Percentiles rank a stretch among this genome's conserved stretches.
Evolutionary conservation across 345 rosid genomes (phyloP).

Genomic region (Hypericum perforatum): DNA sequence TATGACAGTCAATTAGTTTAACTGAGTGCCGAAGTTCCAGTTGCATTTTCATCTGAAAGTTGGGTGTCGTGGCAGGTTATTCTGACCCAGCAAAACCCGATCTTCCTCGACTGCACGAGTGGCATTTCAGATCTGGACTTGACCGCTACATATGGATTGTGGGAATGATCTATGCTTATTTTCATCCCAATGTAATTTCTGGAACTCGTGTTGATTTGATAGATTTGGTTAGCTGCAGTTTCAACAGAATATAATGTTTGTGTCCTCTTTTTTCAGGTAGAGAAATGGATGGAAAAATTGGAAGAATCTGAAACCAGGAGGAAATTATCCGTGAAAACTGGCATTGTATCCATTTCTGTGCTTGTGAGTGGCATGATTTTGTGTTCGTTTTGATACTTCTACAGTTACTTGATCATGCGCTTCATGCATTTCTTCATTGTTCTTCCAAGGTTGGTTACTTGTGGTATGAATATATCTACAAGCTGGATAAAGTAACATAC

Average conservation of each 20-base stretch:
- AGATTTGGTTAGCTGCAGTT: conserved; percentile 6
- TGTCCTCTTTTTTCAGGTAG: conserved; percentile 37
- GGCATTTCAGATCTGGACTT: conserved; percentile 99
- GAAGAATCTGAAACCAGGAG: conserved; percentile 78
- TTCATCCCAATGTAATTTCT: conserved; percentile 71
- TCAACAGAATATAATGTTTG: not conserved
- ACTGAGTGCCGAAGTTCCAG: not conserved
- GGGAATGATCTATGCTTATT: conserved; percentile 94
- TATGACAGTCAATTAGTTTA: not conserved
- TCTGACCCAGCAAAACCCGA: conserved; percentile 87
- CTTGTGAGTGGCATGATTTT: conserved; percentile 41
- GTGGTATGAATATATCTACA: conserved; percentile 93
- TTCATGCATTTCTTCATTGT: conserved; percentile 1
- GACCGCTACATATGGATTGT: conserved; percentile 95
- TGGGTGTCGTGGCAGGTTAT: conserved; percentile 43
- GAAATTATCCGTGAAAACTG: conserved; percentile 52
- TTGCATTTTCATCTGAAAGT: not conserved
- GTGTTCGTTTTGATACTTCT: conserved; percentile 1
- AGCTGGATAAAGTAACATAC: conserved; percentile 79
- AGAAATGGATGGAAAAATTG: conserved; percentile 96
- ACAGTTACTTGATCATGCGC: conserved; percentile 3
- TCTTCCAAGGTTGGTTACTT: conserved; percentile 67
- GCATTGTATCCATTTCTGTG: conserved; percentile 38
- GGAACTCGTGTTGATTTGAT: conserved; percentile 4
- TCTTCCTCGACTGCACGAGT: conserved; percentile 72